Conservation (phyloP, 2,329 filamentous ascomycete species). For the Alternaria atra region DNA sequence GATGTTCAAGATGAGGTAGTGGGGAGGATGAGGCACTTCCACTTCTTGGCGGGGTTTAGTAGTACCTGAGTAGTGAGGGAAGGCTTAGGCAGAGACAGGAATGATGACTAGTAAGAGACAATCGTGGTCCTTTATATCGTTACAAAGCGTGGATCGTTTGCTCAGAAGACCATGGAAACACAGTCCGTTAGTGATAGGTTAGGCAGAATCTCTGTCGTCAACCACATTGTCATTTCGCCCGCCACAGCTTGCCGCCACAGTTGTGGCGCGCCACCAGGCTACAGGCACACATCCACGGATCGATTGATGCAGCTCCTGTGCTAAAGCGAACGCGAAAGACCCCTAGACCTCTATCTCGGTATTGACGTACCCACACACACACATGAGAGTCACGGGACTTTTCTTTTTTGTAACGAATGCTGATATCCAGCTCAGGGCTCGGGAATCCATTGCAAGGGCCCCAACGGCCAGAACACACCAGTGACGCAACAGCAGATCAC, state of each 20-base stretch:
- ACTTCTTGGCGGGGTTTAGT: slow-evolving; percentile 14
- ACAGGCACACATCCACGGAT: not conserved
- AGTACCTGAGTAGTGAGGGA: slow-evolving; percentile 10
- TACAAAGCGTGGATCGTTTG: slow-evolving; percentile 9
- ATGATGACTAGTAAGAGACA: not conserved
- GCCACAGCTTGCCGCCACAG: slow-evolving; percentile 9
- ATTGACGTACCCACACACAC: not conserved
- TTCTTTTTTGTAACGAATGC: slow-evolving; percentile 3
- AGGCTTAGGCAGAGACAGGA: slow-evolving; percentile 4
- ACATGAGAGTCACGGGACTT: slow-evolving; percentile 4
- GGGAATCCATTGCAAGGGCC: not conserved
- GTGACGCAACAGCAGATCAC: slow-evolving; percentile 16
- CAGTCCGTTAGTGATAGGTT: not conserved
- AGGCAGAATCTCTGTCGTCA: slow-evolving; percentile 12
- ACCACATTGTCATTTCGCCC: not conserved
- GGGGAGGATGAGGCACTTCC: slow-evolving; percentile 18
- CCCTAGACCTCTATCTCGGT: not conserved
- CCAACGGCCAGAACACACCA: slow-evolving; percentile 18
- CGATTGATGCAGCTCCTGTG: not conserved
- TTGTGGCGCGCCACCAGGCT: slow-evolving; percentile 3
- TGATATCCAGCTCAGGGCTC: slow-evolving; percentile 3
- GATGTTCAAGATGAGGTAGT: slow-evolving; percentile 26
- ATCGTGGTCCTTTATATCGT: not conserved
- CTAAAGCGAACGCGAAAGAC: slow-evolving; percentile 3
- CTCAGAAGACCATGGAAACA: slow-evolving; percentile 35